Percentiles rank a stretch among this genome's conserved stretches.
phyloP scores from a whole-genome alignment of 768 basidiomycete genomes.

The Mycena belliarum region DNA sequence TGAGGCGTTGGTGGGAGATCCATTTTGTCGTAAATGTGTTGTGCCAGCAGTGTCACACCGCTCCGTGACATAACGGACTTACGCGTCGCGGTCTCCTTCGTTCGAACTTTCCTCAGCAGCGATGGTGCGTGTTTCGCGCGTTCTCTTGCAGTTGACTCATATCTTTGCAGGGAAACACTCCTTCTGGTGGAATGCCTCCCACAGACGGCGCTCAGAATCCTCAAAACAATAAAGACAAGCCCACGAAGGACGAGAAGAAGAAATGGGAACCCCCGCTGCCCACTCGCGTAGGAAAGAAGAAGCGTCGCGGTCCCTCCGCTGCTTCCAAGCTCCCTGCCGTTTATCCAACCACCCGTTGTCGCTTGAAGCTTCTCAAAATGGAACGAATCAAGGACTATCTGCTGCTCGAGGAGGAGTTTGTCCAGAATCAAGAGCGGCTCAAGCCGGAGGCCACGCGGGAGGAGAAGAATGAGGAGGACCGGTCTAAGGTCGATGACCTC shows the following conservation, averaged over 20 bases:
- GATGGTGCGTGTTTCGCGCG: slow-evolving; percentile 27
- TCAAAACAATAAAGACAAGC: slow-evolving; percentile 35
- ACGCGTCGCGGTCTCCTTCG: slow-evolving; percentile 42
- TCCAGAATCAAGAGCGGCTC: slow-evolving; percentile 87
- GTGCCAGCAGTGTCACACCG: slow-evolving; percentile 22
- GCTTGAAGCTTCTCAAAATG: slow-evolving; percentile 91
- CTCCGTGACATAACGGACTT: slow-evolving; percentile 36
- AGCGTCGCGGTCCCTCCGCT: slow-evolving; percentile 88
- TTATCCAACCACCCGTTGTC: slow-evolving; percentile 92
- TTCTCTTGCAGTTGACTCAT: background rate
- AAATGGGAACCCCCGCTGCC: slow-evolving; percentile 99
- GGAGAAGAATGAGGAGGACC: slow-evolving; percentile 95
- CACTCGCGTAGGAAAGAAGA: slow-evolving; percentile 96
- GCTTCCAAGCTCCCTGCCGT: slow-evolving; percentile 91
- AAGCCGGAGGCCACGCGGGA: slow-evolving; percentile 87
- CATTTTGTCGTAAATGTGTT: slow-evolving; percentile 8
- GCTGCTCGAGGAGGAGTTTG: slow-evolving; percentile 92
- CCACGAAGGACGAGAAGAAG: slow-evolving; percentile 65
- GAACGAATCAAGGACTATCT: slow-evolving; percentile 99
- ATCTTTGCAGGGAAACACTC: slow-evolving; percentile 64
- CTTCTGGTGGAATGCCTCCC: slow-evolving; percentile 59
- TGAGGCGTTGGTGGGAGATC: slow-evolving; percentile 46
- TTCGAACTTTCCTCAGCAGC: slow-evolving; percentile 11
- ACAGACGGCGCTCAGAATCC: slow-evolving; percentile 50
- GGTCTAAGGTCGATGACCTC: slow-evolving; percentile 90